Evolutionary conservation across 2,329 filamentous ascomycete genomes (phyloP).

Genomic region (Pezicula radicicola): DNA sequence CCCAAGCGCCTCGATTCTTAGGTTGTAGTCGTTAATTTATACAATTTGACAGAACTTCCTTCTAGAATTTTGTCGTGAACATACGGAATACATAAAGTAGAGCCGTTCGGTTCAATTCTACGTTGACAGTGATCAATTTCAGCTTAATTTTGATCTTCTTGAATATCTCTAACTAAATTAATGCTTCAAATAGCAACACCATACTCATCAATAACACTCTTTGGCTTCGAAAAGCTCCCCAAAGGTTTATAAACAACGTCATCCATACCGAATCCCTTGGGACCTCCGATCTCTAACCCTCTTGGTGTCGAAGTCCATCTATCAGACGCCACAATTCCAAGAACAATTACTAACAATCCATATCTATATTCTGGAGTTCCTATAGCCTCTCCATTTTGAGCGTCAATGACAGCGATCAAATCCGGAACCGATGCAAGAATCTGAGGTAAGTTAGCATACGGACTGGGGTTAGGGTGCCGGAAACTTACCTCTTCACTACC

Average conservation of each 20-base stretch:
- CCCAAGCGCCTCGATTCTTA: too few relatives aligned
- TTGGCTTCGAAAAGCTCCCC: slow-evolving; percentile 45
- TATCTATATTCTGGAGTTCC: slow-evolving; percentile 54
- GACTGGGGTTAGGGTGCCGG: not conserved
- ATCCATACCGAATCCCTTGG: slow-evolving; percentile 40
- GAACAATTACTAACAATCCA: slow-evolving; percentile 46
- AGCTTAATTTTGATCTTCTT: too few relatives aligned
- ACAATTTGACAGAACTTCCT: too few relatives aligned
- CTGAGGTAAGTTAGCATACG: slow-evolving; percentile 45
- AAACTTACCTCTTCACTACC: slow-evolving; percentile 11
- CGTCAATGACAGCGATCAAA: slow-evolving; percentile 44
- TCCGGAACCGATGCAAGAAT: slow-evolving; percentile 55
- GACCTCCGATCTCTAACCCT: slow-evolving; percentile 47
- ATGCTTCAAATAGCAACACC: not conserved
- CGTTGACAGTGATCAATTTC: too few relatives aligned
- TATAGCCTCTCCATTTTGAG: slow-evolving; percentile 44
- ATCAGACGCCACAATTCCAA: slow-evolving; percentile 52
- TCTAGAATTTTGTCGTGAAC: too few relatives aligned
- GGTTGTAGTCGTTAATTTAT: too few relatives aligned
- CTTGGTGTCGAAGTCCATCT: slow-evolving; percentile 47
- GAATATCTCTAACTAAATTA: too few relatives aligned
- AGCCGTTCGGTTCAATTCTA: too few relatives aligned
- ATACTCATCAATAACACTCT: slow-evolving; percentile 52
- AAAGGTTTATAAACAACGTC: slow-evolving; percentile 43
- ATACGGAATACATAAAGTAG: too few relatives aligned